Base-by-base conservation (phyloP, 345 rosid genomes). In the Arabis hirsuta region DNA sequence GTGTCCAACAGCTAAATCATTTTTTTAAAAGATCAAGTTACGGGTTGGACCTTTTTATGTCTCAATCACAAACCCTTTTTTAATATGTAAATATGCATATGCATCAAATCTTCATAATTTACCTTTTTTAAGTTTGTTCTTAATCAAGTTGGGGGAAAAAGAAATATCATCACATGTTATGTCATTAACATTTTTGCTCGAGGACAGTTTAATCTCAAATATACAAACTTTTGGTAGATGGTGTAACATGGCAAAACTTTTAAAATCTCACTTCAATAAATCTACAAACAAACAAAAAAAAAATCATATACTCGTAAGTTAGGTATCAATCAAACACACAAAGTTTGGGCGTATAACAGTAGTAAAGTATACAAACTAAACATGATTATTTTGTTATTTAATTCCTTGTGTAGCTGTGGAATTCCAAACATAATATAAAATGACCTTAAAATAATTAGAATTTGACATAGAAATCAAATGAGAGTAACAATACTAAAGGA, bases 41-140 rank as follows among this genome's bases (percentile, higher is more conserved):
- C 48, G 41, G 22, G 34, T 57, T 70, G 47, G 76, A 76, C 72
- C 32, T 64, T 71, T 56, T 14, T 39, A 53, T 27, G 74, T 67
- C 78, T 74, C 62, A 43, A n/a, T 74, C 73, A 51, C 12, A 54
- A 62, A 72, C 2, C 44, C 9, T 5, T 12, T 73, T 43, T 9
- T 7, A 45, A 63, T 16, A 16, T 64, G 38, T 16, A 67, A 54
- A 6, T 48, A 32, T 43, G n/a, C 46, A 38, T 22, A 22, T 52
- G 68, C 54, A 62, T 22, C 13, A 9, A 43, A 53, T 39, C 13
- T 9, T 29, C 13, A 52, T 53, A 26, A 42, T 52, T 72, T 62
- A 43, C 61, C 1, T 12, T 22, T 47, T 56, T 71, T 38, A 41
- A 29, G 53, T 71, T 53, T 32, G 13, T 16, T 51, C 16, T 29